Evolutionary conservation across 176 grass and related monocot genomes (phyloP).

Genomic region (Cenchrus americanus): DNA sequence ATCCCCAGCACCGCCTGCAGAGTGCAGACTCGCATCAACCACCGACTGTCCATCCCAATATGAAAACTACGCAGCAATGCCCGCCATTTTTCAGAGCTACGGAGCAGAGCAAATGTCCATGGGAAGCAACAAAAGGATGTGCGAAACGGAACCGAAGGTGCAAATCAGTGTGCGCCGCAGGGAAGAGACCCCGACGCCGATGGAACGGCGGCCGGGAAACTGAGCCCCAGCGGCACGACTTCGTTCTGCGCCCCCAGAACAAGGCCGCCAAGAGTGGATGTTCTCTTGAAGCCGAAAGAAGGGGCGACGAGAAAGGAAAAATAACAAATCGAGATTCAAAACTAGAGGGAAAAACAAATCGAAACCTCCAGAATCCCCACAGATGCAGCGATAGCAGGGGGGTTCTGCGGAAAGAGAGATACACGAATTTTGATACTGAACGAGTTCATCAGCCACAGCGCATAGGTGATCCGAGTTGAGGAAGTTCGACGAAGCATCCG

Average conservation of each 20-base stretch:
- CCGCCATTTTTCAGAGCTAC: background rate
- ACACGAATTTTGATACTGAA: too few species aligned
- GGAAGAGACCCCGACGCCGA: conserved; percentile 1
- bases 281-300: conserved; percentile 69
- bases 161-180: conserved; percentile 18
- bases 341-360: too few species aligned
- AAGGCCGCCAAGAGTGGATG: conserved; percentile 53
- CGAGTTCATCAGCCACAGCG: background rate
- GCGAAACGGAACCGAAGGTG: background rate
- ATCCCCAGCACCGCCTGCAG: background rate
- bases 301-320: conserved; percentile 23
- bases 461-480: background rate
- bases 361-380: background rate
- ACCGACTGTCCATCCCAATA: background rate
- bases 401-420: too few species aligned
- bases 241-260: conserved; percentile 61
- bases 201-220: background rate
- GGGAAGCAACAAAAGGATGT: background rate
- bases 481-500: background rate
- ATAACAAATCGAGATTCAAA: too few species aligned
- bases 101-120: too few species aligned
- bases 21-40: background rate
- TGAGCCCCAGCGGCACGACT: background rate
- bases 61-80: background rate
- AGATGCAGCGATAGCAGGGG: background rate